These are phyloP conservation scores for Albifimbria verrucaria DNA, from an alignment of 2,329 filamentous ascomycete species.

Conservation along the genomic window DNA sequence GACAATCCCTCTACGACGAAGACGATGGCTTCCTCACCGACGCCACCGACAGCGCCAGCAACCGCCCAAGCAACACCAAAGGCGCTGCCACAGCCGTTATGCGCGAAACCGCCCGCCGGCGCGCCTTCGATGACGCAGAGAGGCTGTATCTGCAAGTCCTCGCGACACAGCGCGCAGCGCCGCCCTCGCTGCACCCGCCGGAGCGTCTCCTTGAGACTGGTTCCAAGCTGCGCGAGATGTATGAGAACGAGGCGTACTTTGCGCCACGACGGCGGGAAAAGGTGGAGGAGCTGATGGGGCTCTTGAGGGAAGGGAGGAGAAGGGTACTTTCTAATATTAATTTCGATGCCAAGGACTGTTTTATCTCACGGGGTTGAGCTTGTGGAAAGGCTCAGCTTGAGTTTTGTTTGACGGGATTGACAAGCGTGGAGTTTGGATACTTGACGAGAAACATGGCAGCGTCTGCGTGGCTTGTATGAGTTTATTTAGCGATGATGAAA, in stretches of 20 bases:
- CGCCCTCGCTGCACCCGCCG: slow-evolving; percentile 18
- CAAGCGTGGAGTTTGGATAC: too few relatives aligned
- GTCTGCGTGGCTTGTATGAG: too few relatives aligned
- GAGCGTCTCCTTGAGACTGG: slow-evolving; percentile 17
- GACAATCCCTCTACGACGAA: slow-evolving; percentile 8
- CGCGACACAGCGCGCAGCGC: slow-evolving; percentile 12
- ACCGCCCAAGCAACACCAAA: slow-evolving; percentile 5
- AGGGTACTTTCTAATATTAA: too few relatives aligned
- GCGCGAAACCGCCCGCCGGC: slow-evolving; percentile 8
- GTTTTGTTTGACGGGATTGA: too few relatives aligned
- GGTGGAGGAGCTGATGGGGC: slow-evolving; percentile 1
- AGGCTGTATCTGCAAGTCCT: slow-evolving; percentile 21
- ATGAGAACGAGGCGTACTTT: slow-evolving; percentile 22
- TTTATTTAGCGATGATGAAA: too few relatives aligned
- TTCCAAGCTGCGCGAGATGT: slow-evolving; percentile 23
- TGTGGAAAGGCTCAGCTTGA: too few relatives aligned
- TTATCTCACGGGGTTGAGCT: too few relatives aligned
- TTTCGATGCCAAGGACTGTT: too few relatives aligned
- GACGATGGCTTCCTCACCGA: neutral
- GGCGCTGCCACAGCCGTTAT: slow-evolving; percentile 7
- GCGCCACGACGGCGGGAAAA: slow-evolving; percentile 15
- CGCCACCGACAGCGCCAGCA: neutral
- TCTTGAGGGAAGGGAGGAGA: neutral
- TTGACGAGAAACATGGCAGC: too few relatives aligned
- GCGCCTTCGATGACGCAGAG: slow-evolving; percentile 19